Evolutionary conservation across 345 rosid species (phyloP).

Genomic region (Schrenkiella parvula): DNA sequence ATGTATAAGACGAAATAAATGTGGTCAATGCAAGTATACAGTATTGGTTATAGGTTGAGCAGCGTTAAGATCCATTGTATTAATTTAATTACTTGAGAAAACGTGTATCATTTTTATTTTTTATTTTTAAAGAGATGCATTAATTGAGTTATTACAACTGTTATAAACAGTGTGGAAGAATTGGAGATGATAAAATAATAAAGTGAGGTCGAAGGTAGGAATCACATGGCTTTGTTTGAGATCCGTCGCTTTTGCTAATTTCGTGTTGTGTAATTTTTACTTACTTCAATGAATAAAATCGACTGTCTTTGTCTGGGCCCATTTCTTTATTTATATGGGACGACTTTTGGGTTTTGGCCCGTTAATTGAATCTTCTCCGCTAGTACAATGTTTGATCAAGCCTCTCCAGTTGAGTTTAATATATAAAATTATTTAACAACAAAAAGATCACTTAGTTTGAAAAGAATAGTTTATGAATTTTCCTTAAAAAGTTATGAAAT

Average conservation of each 20-base stretch:
- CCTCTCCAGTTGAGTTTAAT: no score
- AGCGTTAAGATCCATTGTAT: neutral
- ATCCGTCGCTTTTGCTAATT: conserved; percentile 24
- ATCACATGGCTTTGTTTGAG: conserved; percentile 4
- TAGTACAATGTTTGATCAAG: neutral
- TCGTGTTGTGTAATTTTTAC: conserved; percentile 11
- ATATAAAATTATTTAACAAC: no score
- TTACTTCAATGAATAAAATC: neutral
- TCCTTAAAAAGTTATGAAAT: no score
- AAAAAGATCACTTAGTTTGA: no score
- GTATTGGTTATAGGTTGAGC: neutral
- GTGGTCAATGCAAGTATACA: neutral
- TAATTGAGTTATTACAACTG: neutral
- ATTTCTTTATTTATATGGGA: neutral
- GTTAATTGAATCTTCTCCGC: neutral
- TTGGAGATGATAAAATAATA: conserved; percentile 15
- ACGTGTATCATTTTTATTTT: neutral
- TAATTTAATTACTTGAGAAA: neutral
- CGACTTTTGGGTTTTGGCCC: conserved; percentile 20
- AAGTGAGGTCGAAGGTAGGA: conserved; percentile 13
- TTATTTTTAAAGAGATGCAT: neutral
- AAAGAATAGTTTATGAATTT: no score
- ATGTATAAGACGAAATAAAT: neutral
- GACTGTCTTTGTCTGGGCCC: conserved; percentile 22
- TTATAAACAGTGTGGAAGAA: neutral